Conservation (phyloP, 2,329 filamentous ascomycete species). For the Trichoderma aggressivum region DNA sequence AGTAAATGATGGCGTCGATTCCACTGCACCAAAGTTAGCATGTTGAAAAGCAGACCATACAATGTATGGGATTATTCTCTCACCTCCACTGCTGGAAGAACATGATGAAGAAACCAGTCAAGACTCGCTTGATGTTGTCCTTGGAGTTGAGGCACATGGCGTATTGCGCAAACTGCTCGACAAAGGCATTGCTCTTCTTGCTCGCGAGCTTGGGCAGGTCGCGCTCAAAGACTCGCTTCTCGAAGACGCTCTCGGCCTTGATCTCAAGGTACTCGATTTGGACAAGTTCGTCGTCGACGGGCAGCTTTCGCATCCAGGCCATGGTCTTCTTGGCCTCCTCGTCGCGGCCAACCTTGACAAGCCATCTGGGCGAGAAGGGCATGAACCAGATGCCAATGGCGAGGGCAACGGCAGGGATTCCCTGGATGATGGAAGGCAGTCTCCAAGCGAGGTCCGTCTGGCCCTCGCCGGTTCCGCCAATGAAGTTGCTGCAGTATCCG, state of each 20-base stretch:
- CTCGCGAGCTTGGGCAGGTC: conserved; percentile 47
- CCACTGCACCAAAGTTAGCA: conserved; percentile 6
- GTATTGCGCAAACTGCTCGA: conserved; percentile 49
- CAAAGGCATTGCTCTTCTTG: conserved; percentile 41
- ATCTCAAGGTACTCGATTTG: conserved; percentile 78
- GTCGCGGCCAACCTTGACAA: conserved; percentile 67
- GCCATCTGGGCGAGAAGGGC: conserved; percentile 75
- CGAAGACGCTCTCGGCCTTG: conserved; percentile 73
- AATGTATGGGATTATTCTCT: not conserved
- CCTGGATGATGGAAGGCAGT: conserved; percentile 59
- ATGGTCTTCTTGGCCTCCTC: conserved; percentile 63
- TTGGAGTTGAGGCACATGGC: conserved; percentile 43
- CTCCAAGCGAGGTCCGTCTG: conserved; percentile 42
- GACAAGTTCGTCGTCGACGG: conserved; percentile 64
- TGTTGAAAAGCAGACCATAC: no score
- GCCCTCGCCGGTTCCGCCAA: conserved; percentile 41
- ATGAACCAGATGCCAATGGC: conserved; percentile 72
- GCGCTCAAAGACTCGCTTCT: conserved; percentile 63
- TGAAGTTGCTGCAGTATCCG: conserved; percentile 39
- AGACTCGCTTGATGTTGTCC: conserved; percentile 60
- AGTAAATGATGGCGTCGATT: conserved; percentile 55
- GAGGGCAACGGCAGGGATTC: conserved; percentile 63
- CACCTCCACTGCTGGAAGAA: conserved; percentile 50
- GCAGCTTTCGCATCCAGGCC: conserved; percentile 59
- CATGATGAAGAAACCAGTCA: conserved; percentile 58